Conservation (phyloP, 805 yeast species). For the Lipomyces yamadae region DNA sequence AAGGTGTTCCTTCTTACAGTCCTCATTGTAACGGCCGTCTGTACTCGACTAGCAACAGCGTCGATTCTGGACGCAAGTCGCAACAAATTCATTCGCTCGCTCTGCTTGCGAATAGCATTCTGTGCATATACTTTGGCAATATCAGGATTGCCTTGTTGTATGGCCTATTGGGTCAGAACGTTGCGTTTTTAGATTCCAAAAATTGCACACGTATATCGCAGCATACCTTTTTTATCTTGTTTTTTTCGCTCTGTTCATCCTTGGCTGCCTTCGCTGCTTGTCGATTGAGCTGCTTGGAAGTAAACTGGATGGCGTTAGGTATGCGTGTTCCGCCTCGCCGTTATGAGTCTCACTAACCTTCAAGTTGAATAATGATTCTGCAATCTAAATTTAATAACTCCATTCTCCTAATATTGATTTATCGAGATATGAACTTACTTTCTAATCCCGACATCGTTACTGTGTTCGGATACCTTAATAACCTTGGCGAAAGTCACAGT, state of each 20-base stretch:
- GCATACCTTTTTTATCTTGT: conserved; percentile 74
- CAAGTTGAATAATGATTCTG: conserved; percentile 66
- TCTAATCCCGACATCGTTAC: conserved; percentile 50
- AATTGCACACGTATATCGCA: neutral
- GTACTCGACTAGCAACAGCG: conserved; percentile 94
- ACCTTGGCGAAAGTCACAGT: too few relatives aligned
- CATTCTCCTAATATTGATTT: conserved; percentile 14
- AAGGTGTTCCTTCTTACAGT: conserved; percentile 15
- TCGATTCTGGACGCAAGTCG: conserved; percentile 88
- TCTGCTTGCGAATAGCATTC: conserved; percentile 89
- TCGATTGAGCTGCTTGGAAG: conserved; percentile 88
- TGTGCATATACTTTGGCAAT: conserved; percentile 94
- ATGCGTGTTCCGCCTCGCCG: neutral
- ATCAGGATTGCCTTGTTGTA: conserved; percentile 83
- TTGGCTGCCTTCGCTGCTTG: conserved; percentile 91
- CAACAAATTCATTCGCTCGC: conserved; percentile 80
- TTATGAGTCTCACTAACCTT: conserved; percentile 49
- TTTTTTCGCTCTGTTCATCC: conserved; percentile 85
- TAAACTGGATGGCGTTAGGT: conserved; percentile 55
- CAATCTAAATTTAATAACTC: conserved; percentile 18
- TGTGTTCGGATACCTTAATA: neutral
- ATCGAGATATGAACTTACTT: conserved; percentile 44
- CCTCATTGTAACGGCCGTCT: conserved; percentile 98
- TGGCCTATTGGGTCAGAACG: conserved; percentile 51
- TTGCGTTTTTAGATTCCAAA: neutral